phyloP scores from a whole-genome alignment of 2,329 filamentous ascomycete genomes.

The Fusarium sp. region DNA sequence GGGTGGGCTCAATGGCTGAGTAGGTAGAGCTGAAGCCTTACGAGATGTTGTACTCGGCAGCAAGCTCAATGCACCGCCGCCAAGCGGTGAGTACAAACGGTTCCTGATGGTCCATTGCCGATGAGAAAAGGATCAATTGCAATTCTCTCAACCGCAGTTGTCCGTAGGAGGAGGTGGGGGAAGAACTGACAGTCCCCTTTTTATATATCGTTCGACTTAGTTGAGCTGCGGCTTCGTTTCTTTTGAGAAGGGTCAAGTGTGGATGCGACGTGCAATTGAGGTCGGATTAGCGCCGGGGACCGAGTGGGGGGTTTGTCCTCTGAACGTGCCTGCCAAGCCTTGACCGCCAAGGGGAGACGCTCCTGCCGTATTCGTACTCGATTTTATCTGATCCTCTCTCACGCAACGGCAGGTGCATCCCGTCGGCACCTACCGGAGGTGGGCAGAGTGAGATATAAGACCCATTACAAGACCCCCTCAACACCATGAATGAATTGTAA shows the following conservation, averaged over 20 bases:
- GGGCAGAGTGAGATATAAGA: not conserved
- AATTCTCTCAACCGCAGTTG: not conserved
- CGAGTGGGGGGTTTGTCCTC: slow-evolving; percentile 25
- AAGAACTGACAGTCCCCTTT: slow-evolving; percentile 18
- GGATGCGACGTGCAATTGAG: slow-evolving; percentile 23
- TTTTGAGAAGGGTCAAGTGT: slow-evolving; percentile 8
- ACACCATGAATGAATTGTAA: slow-evolving; percentile 17
- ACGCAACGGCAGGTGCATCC: not conserved
- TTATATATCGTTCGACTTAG: slow-evolving; percentile 30
- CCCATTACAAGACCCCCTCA: not conserved
- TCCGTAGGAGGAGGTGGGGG: not conserved
- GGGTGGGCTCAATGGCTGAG: slow-evolving; percentile 11
- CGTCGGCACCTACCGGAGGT: not conserved
- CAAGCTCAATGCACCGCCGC: slow-evolving; percentile 36
- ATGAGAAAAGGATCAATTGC: not conserved
- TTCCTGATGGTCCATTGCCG: slow-evolving; percentile 35
- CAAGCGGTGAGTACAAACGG: slow-evolving; percentile 35
- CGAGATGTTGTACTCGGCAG: slow-evolving; percentile 43
- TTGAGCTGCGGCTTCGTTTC: slow-evolving; percentile 5
- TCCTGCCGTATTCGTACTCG: slow-evolving; percentile 43
- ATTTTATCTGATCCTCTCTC: slow-evolving; percentile 2
- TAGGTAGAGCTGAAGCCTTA: slow-evolving; percentile 21
- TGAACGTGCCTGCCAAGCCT: slow-evolving; percentile 38
- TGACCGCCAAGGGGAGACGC: slow-evolving; percentile 14
- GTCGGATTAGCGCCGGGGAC: slow-evolving; percentile 14